phyloP scores from a whole-genome alignment of 164 flowering plant genomes.

The Aristolochia californica region DNA sequence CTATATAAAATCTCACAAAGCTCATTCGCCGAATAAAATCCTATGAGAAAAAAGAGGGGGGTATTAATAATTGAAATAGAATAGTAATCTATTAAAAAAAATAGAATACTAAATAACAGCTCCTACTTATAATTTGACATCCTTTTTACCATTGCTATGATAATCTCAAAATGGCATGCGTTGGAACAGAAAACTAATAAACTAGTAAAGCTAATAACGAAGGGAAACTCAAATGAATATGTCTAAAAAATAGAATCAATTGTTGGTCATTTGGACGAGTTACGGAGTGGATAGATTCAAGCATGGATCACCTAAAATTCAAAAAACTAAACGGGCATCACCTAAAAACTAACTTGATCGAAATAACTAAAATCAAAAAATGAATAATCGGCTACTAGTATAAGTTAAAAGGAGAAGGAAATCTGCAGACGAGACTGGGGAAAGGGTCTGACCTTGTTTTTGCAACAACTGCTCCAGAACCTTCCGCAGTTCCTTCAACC shows the following conservation, averaged over 20 bases:
- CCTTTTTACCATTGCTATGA: neutral
- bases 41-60: conserved; percentile 23
- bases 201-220: neutral
- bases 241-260: neutral
- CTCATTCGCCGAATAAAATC: conserved; percentile 48
- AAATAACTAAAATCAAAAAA: neutral
- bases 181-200: neutral
- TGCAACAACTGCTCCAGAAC: conserved; percentile 28
- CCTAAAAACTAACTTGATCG: neutral
- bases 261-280: too few relatives aligned
- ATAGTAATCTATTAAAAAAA: too few relatives aligned
- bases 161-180: neutral
- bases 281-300: neutral
- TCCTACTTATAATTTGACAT: neutral
- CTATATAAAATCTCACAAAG: conserved; percentile 41
- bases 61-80: neutral
- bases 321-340: neutral
- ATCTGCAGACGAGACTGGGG: neutral
- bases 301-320: neutral
- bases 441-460: conserved; percentile 41
- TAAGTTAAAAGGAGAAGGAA: neutral
- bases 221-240: neutral
- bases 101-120: neutral
- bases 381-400: neutral
- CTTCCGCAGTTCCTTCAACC: conserved; percentile 22